Base-by-base conservation (phyloP, 2,329 filamentous ascomycete species). In the Ophiostoma tasmaniense region DNA sequence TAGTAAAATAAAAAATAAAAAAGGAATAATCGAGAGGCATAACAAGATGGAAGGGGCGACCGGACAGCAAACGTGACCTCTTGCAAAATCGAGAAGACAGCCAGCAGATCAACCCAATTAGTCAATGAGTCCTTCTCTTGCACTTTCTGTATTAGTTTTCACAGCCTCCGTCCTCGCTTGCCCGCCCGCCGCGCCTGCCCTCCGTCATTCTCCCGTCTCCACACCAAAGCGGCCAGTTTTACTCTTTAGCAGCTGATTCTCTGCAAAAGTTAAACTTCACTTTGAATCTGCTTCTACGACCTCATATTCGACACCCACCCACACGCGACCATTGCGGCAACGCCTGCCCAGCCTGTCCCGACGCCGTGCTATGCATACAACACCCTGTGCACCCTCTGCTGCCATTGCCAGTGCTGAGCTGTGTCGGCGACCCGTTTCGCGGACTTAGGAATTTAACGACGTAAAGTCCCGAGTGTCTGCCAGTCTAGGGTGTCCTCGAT, bases 361-460 rank as follows among this genome's bases (percentile, higher is more conserved):
- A 65, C 68, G 64, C 66, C 64, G 69, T 68, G 69, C 66, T 68
- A 70, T 70, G 69, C 69, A 66, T 70, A 62, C 64, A 28, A 37
- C 64, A 39, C 64, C 64, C 64, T 64, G 30, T 64, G 61, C 61
- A 25, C 61, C 62, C 61, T 67, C 59, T 69, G 67, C 67, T 69
- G 67, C 67, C 64, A 69, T 64, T 64, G 61, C 61, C 61, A 64
- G 55, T 28, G 39, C 64, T 66, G 55, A 67, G 66, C 62, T 69
- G 67, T 64, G 66, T 69, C 68, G 66, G 67, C 64, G 45, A 67
- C 59, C 35, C 68, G 70, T 55, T 20, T 37, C 37, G 59, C 69
- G 69, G 69, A 70, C 61, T 70, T 70, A 67, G 69, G 69, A 67
- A 65, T 67, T 67, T 67, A 50, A 65, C 59, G 52, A 64, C 61